Evolutionary conservation across 257 asterid genomes (phyloP), one percentile per base, ranked within the genome.

Genomic region (Misopates orontium): DNA sequence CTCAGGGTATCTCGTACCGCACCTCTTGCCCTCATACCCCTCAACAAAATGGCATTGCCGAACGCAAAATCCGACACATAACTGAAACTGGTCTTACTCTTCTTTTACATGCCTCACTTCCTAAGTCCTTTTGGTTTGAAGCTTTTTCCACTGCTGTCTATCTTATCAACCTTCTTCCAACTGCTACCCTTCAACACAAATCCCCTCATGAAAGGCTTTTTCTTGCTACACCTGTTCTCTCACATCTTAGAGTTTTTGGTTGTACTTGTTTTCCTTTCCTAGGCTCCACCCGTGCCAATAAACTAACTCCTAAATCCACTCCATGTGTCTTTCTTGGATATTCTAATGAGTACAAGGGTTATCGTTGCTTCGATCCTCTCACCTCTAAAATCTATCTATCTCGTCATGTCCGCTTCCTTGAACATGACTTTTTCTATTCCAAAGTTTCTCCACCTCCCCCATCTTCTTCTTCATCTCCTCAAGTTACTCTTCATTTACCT

Each of bases 291-390:
- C 45, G 0, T 23, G 13, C 32, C 8, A 16, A 54, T 11, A 69
- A 69, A 18, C 19, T 69, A 0, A 18, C n/a, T 17, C 17, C 44
- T 8, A 16, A n/a, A 17, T 69, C 74, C 2, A n/a, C 0, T 0
- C 22, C 49, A 2, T 70, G 44, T 53, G n/a, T n/a, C 16, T 70
- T 70, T 10, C 10, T 51, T 4, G 69, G 62, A 5, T 70, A 70
- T 15, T 42, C 62, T 22, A 3, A n/a, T 0, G 10, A 22, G 21
- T 36, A 61, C 10, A 70, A 45, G 10, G 69, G 47, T 1, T 70
- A 9, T 12, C 0, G 15, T 11, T 70, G 56, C 22, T 15, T 22
- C 49, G 61, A 69, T 15, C 18, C 45, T 1, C 11, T 4, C 3
- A 9, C 39, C 0, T 7, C 6, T 14, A 15, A 10, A 4, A 15